phyloP scores from a whole-genome alignment of 176 grass and related monocot genomes.

The Alopecurus myosuroides region DNA sequence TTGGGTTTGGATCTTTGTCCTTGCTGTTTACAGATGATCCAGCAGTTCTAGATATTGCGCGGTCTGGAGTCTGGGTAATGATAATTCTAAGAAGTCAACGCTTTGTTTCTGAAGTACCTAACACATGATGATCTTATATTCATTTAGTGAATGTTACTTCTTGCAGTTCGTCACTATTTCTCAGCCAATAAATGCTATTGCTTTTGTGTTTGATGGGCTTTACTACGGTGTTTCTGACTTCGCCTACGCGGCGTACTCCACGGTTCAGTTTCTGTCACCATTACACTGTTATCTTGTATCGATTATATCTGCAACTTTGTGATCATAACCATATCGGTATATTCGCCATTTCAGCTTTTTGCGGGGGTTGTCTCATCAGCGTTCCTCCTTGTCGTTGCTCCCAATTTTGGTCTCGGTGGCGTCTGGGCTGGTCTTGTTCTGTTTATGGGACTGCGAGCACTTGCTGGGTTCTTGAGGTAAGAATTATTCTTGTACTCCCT shows the following conservation, averaged over 20 bases:
- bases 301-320: not conserved
- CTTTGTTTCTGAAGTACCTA: not conserved
- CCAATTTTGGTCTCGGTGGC: conserved; percentile 68
- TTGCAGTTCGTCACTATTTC: conserved; percentile 91
- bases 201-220: conserved; percentile 80
- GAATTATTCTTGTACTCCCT: not conserved
- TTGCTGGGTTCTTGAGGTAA: conserved; percentile 66
- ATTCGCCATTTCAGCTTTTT: conserved; percentile 41
- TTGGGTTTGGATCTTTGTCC: conserved; percentile 69
- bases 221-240: conserved; percentile 96
- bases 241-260: conserved; percentile 82
- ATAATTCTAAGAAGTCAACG: not conserved
- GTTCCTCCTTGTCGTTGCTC: conserved; percentile 51
- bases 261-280: conserved; percentile 27
- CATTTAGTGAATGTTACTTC: not conserved
- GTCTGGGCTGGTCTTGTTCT: conserved; percentile 77
- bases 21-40: conserved; percentile 75
- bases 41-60: conserved; percentile 55
- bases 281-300: not conserved
- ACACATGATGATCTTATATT: not conserved
- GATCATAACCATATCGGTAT: not conserved
- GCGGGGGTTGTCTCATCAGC: conserved; percentile 52
- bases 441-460: conserved; percentile 77
- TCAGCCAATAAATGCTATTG: conserved; percentile 81
- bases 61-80: conserved; percentile 78